Conservation (phyloP, 2,329 filamentous ascomycete genomes). For the Uncinocarpus reesii region DNA sequence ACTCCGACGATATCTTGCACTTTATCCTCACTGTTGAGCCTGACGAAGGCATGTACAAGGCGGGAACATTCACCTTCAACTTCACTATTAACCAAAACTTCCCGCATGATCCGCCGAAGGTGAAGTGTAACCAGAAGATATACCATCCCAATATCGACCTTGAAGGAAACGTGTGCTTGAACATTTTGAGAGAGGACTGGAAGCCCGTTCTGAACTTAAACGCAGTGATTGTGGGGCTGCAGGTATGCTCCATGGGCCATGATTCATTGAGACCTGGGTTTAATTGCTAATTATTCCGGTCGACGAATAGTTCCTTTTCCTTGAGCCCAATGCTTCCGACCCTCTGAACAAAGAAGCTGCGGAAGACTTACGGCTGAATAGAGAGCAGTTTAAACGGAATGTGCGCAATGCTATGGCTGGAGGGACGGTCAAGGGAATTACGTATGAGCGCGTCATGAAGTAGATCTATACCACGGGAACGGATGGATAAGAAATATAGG, state of each 20-base stretch:
- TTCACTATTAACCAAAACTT: slow-evolving; percentile 93
- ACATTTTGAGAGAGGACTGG: slow-evolving; percentile 96
- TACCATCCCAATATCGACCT: slow-evolving; percentile 99
- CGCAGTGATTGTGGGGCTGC: slow-evolving; percentile 86
- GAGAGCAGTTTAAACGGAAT: slow-evolving; percentile 85
- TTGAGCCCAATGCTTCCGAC: slow-evolving; percentile 93
- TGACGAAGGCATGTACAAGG: slow-evolving; percentile 66
- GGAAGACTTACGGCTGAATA: slow-evolving; percentile 74
- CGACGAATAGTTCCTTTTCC: slow-evolving; percentile 86
- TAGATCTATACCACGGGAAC: slow-evolving; percentile 27
- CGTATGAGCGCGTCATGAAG: slow-evolving; percentile 67
- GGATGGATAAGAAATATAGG: not conserved
- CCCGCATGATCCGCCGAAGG: slow-evolving; percentile 94
- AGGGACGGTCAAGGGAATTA: slow-evolving; percentile 59
- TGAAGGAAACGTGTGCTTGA: slow-evolving; percentile 94
- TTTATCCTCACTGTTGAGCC: slow-evolving; percentile 42
- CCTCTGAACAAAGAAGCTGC: slow-evolving; percentile 98
- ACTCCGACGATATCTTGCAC: slow-evolving; percentile 50
- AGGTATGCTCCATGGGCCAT: no score
- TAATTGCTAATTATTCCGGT: no score
- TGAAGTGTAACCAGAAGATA: slow-evolving; percentile 94
- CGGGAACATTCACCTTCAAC: slow-evolving; percentile 75
- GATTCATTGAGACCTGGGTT: no score
- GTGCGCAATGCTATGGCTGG: slow-evolving; percentile 76
- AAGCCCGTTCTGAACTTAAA: slow-evolving; percentile 96